phyloP scores from a whole-genome alignment of 2,329 filamentous ascomycete genomes.

The Penicillium sp. region DNA sequence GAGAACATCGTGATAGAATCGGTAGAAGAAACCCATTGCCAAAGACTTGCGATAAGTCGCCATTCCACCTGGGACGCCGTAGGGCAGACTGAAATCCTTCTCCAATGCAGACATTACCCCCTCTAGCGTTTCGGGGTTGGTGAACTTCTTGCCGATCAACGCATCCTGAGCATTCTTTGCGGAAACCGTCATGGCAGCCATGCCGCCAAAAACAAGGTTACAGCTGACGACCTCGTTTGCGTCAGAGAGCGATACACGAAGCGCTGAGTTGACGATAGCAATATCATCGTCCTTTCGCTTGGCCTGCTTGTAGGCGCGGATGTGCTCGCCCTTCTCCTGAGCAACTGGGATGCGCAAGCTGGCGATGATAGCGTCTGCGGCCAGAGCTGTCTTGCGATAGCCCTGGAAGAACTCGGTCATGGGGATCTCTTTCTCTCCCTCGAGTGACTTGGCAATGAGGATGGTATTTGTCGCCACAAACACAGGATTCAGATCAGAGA shows the following conservation, averaged over 20 bases:
- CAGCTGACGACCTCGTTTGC: conserved; percentile 70
- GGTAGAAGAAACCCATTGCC: conserved; percentile 92
- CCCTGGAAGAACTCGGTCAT: conserved; percentile 92
- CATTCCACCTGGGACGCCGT: conserved; percentile 95
- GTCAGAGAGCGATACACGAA: conserved; percentile 72
- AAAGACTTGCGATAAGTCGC: conserved; percentile 91
- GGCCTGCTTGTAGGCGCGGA: conserved; percentile 91
- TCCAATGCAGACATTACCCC: conserved; percentile 88
- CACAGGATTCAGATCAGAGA: conserved; percentile 93
- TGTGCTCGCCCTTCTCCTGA: conserved; percentile 73
- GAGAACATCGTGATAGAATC: conserved; percentile 90
- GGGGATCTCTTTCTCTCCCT: conserved; percentile 76
- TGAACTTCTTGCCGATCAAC: conserved; percentile 75
- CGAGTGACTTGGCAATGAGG: conserved; percentile 75
- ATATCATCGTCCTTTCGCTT: conserved; percentile 99
- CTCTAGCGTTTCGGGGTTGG: conserved; percentile 80
- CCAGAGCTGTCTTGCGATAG: conserved; percentile 81
- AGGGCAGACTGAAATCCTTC: conserved; percentile 82
- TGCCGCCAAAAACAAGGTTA: conserved; percentile 88
- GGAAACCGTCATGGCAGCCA: conserved; percentile 89
- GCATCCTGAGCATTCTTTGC: conserved; percentile 77
- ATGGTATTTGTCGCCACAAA: conserved; percentile 84
- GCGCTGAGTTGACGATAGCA: conserved; percentile 88
- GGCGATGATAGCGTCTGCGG: conserved; percentile 79
- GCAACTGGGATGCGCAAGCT: conserved; percentile 83